phyloP scores from a whole-genome alignment of 1,139 yeast species.

The Pichia sp. region DNA sequence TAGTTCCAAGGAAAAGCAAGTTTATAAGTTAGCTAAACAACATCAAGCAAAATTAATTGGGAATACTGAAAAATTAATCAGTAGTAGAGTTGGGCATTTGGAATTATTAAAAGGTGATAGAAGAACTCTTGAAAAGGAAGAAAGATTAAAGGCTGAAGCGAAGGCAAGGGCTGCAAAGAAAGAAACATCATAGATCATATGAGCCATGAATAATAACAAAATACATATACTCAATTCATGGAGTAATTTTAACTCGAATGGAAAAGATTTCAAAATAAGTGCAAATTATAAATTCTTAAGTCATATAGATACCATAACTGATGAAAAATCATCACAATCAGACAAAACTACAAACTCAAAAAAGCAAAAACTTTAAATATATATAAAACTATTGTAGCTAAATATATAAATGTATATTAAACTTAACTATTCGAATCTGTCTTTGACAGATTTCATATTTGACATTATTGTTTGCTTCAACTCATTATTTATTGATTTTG shows the following conservation, averaged over 20 bases:
- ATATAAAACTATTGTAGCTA: neutral
- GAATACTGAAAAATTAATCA: slow-evolving; percentile 76
- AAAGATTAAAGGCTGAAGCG: slow-evolving; percentile 19
- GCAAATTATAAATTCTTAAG: neutral
- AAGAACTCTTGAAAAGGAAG: slow-evolving; percentile 63
- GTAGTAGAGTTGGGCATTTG: slow-evolving; percentile 91
- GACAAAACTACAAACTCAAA: slow-evolving; percentile 11
- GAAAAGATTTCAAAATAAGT: neutral
- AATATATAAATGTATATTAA: neutral
- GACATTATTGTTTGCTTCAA: slow-evolving; percentile 20
- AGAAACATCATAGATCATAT: neutral
- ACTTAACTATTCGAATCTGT: slow-evolving; percentile 18
- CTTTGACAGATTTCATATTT: slow-evolving; percentile 13
- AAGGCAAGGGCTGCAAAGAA: slow-evolving; percentile 5
- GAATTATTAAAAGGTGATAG: slow-evolving; percentile 91
- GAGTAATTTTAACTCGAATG: slow-evolving; percentile 2
- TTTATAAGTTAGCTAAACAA: slow-evolving; percentile 48
- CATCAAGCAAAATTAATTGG: slow-evolving; percentile 31
- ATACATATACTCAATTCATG: slow-evolving; percentile 5
- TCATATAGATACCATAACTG: slow-evolving; percentile 9
- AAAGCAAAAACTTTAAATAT: neutral
- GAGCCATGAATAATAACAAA: neutral
- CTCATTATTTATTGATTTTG: slow-evolving; percentile 22
- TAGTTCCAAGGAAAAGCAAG: slow-evolving; percentile 37
- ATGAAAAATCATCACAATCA: slow-evolving; percentile 9